Evolutionary conservation across 2,329 filamentous ascomycete genomes (phyloP).

Genomic region (Hymenoscyphus linearis): DNA sequence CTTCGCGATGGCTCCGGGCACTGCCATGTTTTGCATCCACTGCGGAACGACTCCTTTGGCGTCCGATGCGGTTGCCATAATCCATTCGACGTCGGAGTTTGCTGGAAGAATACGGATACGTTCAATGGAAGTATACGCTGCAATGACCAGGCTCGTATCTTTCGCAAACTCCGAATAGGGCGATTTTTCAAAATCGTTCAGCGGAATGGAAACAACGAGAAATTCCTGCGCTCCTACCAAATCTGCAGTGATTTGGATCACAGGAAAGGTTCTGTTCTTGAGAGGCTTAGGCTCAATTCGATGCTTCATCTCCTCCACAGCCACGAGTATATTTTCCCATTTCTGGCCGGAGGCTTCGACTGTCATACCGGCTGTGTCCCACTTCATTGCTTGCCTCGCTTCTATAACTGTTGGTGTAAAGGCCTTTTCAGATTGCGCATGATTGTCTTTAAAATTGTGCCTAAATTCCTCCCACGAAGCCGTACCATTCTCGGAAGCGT

Average conservation of each 20-base stretch:
- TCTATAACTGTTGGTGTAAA: slow-evolving; percentile 54
- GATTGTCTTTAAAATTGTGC: slow-evolving; percentile 50
- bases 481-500: slow-evolving; percentile 45
- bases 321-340: slow-evolving; percentile 46
- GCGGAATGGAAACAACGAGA: slow-evolving; percentile 51
- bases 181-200: slow-evolving; percentile 39
- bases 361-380: slow-evolving; percentile 42
- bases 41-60: slow-evolving; percentile 62
- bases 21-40: slow-evolving; percentile 58
- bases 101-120: slow-evolving; percentile 37
- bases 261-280: slow-evolving; percentile 59
- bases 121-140: slow-evolving; percentile 62
- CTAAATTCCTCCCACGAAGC: slow-evolving; percentile 62
- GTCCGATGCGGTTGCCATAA: slow-evolving; percentile 72
- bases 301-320: slow-evolving; percentile 62
- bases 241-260: slow-evolving; percentile 54
- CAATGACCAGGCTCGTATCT: slow-evolving; percentile 47
- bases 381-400: slow-evolving; percentile 36
- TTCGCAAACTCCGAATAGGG: slow-evolving; percentile 32
- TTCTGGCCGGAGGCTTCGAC: slow-evolving; percentile 32
- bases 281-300: slow-evolving; percentile 52
- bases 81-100: slow-evolving; percentile 58
- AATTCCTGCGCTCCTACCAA: slow-evolving; percentile 43
- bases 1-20: slow-evolving; percentile 60
- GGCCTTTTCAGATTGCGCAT: slow-evolving; percentile 50